phyloP scores from a whole-genome alignment of 1,284 basidiomycete species.

The Kalmanozyma brasiliensis region DNA sequence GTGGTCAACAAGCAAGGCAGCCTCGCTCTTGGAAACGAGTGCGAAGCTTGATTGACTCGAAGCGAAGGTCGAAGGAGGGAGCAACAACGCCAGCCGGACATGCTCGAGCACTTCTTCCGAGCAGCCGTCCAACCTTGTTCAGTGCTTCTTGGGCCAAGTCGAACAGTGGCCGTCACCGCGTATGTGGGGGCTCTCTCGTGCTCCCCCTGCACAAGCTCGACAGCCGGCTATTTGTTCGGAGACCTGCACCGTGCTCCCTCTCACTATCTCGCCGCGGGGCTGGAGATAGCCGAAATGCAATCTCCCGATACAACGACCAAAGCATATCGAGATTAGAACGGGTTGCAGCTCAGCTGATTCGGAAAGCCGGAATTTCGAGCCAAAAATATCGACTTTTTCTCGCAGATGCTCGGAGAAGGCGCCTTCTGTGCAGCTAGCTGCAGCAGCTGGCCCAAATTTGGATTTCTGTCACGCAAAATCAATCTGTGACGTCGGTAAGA shows the following conservation, averaged over 20 bases:
- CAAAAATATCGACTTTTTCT: too few species aligned
- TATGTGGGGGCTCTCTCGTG: too few species aligned
- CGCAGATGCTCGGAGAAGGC: too few species aligned
- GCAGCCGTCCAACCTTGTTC: constrained; percentile 6
- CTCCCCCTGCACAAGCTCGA: constrained; percentile 2
- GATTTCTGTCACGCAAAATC: too few species aligned
- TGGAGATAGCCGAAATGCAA: neutral
- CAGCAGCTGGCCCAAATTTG: too few species aligned
- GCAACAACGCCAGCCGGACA: too few species aligned
- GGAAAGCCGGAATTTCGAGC: constrained; percentile 1
- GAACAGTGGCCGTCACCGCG: neutral
- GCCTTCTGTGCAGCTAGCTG: too few species aligned
- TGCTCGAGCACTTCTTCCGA: constrained; percentile 3
- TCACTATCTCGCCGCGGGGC: too few species aligned
- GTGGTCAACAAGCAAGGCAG: neutral
- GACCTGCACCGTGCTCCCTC: constrained; percentile 1
- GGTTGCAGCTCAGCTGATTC: neutral
- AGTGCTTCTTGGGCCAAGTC: neutral
- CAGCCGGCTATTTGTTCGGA: constrained; percentile 20
- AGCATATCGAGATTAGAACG: neutral
- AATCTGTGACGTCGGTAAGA: too few species aligned
- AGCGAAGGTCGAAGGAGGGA: too few species aligned
- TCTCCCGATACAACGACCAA: constrained; percentile 11
- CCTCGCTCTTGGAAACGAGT: neutral
- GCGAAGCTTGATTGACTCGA: too few species aligned